Conservation (phyloP, 176 grass and related monocot species). For the Oryza glumipatula region DNA sequence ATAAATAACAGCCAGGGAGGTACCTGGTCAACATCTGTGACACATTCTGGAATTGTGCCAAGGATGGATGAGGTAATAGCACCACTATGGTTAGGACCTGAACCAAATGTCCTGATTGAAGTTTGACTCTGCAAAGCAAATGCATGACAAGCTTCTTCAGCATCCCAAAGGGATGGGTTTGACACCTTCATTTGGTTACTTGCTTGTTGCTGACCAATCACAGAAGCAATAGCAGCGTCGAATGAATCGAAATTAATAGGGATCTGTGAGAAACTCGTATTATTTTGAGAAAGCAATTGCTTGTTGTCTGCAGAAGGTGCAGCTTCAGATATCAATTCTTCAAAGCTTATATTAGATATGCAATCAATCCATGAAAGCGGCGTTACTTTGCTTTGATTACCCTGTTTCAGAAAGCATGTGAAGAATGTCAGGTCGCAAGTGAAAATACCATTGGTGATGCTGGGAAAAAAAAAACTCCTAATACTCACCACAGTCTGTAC, state of each 20-base stretch:
- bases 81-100: conserved; percentile 30
- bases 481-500: conserved; percentile 44
- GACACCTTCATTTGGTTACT: conserved; percentile 42
- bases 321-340: conserved; percentile 69
- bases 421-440: conserved; percentile 30
- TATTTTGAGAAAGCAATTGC: conserved; percentile 54
- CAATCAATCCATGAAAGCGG: conserved; percentile 72
- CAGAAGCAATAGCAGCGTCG: conserved; percentile 84
- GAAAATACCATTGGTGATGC: conserved; percentile 10
- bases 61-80: conserved; percentile 28
- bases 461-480: conserved; percentile 3
- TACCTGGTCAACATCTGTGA: conserved; percentile 50
- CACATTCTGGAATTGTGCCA: conserved; percentile 45
- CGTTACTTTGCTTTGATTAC: conserved; percentile 53
- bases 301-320: conserved; percentile 59
- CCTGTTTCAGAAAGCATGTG: conserved; percentile 49
- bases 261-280: conserved; percentile 56
- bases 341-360: conserved; percentile 89
- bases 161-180: conserved; percentile 77
- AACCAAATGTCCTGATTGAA: conserved; percentile 30
- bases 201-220: conserved; percentile 61
- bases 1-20: not conserved
- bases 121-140: conserved; percentile 65
- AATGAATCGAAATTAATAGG: conserved; percentile 81
- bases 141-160: conserved; percentile 81